A percentile compares a stretch with the other conserved stretches of the same genome.
phyloP scores from a whole-genome alignment of 441 rosid genomes.

The Gossypium lobatum region DNA sequence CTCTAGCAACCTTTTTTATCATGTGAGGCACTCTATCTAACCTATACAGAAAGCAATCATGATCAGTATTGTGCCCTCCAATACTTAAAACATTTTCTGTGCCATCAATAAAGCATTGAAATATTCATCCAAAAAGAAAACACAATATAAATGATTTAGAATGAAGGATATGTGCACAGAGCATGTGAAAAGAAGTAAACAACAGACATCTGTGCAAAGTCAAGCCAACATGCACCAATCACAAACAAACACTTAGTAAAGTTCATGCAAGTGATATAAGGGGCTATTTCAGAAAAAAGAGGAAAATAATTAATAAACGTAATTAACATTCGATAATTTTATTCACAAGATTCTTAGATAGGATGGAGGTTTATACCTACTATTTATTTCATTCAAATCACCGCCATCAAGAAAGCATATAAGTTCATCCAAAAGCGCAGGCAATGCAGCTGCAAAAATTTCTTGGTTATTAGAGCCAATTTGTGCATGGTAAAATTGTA shows the following conservation, averaged over 20 bases:
- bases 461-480: slow-evolving; percentile 87
- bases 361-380: slow-evolving; percentile 50
- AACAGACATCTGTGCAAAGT: neutral
- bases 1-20: slow-evolving; percentile 78
- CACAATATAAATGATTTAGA: neutral
- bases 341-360: slow-evolving; percentile 18
- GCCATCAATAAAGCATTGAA: neutral
- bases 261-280: neutral
- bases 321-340: slow-evolving; percentile 2
- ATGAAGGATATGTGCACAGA: neutral
- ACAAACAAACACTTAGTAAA: neutral
- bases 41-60: slow-evolving; percentile 38
- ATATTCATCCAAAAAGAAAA: slow-evolving; percentile 1
- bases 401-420: slow-evolving; percentile 81
- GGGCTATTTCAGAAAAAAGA: slow-evolving; percentile 6
- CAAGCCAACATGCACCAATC: neutral
- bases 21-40: slow-evolving; percentile 73
- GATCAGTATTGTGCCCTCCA: slow-evolving; percentile 13
- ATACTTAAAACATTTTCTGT: neutral
- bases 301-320: neutral
- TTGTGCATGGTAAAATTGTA: slow-evolving; percentile 79
- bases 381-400: slow-evolving; percentile 64
- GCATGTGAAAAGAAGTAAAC: slow-evolving; percentile 2
- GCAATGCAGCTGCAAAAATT: slow-evolving; percentile 92
- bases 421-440: slow-evolving; percentile 94